Percentiles rank a stretch among this genome's conserved stretches.
phyloP scores from a whole-genome alignment of 2,329 filamentous ascomycete genomes.

The Aschersonia sp. region DNA sequence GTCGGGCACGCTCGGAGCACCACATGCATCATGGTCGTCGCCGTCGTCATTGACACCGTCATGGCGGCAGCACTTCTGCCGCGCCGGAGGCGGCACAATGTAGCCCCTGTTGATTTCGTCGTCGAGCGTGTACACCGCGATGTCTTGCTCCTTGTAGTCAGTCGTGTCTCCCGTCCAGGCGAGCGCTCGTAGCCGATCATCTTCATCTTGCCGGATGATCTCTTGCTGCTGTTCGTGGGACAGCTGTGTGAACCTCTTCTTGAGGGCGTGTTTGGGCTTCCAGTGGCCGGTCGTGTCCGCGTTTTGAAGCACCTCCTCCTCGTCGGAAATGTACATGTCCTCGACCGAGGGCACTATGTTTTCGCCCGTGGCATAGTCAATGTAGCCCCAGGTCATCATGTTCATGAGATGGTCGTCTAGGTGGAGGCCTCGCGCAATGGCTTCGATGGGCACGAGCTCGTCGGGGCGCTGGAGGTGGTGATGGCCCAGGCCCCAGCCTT shows the following conservation, averaged over 20 bases:
- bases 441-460: constrained; percentile 42
- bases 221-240: constrained; percentile 19
- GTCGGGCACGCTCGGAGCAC: constrained; percentile 5
- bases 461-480: constrained; percentile 39
- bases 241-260: constrained; percentile 27
- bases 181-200: constrained; percentile 19
- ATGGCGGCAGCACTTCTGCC: neutral
- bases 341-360: constrained; percentile 34
- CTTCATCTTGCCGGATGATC: constrained; percentile 21
- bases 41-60: no score
- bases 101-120: constrained; percentile 19
- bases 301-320: constrained; percentile 19
- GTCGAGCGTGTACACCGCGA: constrained; percentile 10
- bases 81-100: constrained; percentile 9
- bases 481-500: constrained; percentile 38
- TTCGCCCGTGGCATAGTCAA: constrained; percentile 35
- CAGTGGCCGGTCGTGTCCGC: constrained; percentile 23
- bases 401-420: constrained; percentile 37
- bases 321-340: constrained; percentile 36
- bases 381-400: constrained; percentile 49
- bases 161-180: constrained; percentile 16
- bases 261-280: constrained; percentile 28
- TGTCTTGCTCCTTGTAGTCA: constrained; percentile 1
- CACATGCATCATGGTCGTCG: neutral
- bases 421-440: constrained; percentile 32